These are phyloP conservation scores for Suillus subluteus DNA, from an alignment of 768 basidiomycete species.

Conservation along the genomic window DNA sequence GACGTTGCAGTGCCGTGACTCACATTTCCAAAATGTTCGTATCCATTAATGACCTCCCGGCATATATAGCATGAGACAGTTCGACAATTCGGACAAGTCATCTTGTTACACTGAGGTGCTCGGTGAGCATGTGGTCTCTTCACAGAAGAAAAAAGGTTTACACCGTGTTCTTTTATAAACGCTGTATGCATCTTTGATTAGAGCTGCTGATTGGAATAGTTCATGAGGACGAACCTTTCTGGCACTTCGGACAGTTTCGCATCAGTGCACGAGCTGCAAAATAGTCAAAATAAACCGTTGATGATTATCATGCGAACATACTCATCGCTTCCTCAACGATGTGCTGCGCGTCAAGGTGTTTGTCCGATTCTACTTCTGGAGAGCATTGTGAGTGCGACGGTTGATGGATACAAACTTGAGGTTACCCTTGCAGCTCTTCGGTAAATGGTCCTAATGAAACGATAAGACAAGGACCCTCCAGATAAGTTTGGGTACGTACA, in stretches of 20 bases:
- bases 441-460: slow-evolving; percentile 68
- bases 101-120: slow-evolving; percentile 84
- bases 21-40: slow-evolving; percentile 74
- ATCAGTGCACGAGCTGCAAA: slow-evolving; percentile 73
- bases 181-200: slow-evolving; percentile 43
- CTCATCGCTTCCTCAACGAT: slow-evolving; percentile 94
- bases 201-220: not conserved
- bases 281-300: not conserved
- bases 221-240: slow-evolving; percentile 57
- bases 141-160: slow-evolving; percentile 39
- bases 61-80: slow-evolving; percentile 88
- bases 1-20: slow-evolving; percentile 18
- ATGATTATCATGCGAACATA: slow-evolving; percentile 34
- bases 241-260: slow-evolving; percentile 86
- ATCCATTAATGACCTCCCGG: slow-evolving; percentile 69
- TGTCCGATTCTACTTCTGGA: slow-evolving; percentile 76
- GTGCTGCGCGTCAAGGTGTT: slow-evolving; percentile 74
- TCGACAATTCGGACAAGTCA: slow-evolving; percentile 74
- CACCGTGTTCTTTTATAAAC: slow-evolving; percentile 80
- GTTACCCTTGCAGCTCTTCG: slow-evolving; percentile 77
- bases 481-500: slow-evolving; percentile 43
- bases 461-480: not conserved
- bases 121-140: not conserved
- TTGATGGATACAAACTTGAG: not conserved
- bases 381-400: slow-evolving; percentile 11